Evolutionary conservation across 257 asterid genomes (phyloP), one percentile per base, ranked within the genome.

Genomic region (Cordia subcordata): DNA sequence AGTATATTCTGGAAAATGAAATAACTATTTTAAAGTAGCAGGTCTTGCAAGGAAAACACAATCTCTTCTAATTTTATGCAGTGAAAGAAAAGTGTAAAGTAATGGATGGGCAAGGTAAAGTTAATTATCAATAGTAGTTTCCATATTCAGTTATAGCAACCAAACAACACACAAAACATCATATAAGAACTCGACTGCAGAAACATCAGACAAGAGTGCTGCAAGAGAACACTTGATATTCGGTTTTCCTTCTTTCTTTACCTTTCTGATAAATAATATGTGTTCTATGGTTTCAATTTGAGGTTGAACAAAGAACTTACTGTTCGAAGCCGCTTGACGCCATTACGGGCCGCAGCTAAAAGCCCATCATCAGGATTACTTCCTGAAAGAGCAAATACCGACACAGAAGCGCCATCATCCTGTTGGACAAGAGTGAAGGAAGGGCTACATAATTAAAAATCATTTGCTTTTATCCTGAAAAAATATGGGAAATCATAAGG

Each of bases 371-470:
- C 89, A 10, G 83, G 79, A 61, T 69, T 86, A 72, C 86, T 88
- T 66, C 97, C 99, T 27, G 95, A 82, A 71, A 93, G 94, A 74
- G 95, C 79, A 75, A 93, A 93, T 68, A 93, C 75, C 49, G 99
- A 93, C 66, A 93, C 99, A 66, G 96, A 91, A 65, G 96, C 71
- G 63, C 99, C 99, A 53, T 93, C 99, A 45, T 88, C 99, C 99
- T 89, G 82, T 69, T 40, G 47, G 57, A 72, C 63, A 53, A 58
- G 19, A 58, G 23, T 57, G 21, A 27, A 54, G 19, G 19, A n/a
- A 19, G 15, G 53, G 55, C 35, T 15, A 39, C 64, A 33, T 49
- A 49, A 61, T 62, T 58, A 73, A 65, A 71, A 75, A 53, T 37
- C 11, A 49, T 23, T 16, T 17, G 39, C 20, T 1, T 47, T n/a